Base-by-base conservation (phyloP, 805 yeast genomes). In the Saturnispora silvae region DNA sequence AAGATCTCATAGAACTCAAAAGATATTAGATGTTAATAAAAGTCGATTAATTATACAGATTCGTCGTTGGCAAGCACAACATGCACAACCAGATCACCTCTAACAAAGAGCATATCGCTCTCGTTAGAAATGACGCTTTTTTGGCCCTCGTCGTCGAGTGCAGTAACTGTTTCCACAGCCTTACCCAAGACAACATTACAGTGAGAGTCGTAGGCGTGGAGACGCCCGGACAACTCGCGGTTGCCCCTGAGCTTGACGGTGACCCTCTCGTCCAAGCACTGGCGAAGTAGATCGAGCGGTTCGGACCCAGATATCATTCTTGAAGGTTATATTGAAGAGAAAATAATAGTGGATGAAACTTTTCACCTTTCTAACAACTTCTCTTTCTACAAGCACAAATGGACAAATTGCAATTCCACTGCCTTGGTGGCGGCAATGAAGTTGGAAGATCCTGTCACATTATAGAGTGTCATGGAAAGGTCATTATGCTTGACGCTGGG, bases 401-500 rank as follows among this genome's bases (percentile, higher is more conserved):
- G 39, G 39, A 36, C 24, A 23, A 25, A 15, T 64, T 81, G 43
- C 74, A 73, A 54, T 92, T 92, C 63, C 74, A 82, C 43, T 87
- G 95, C 18, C 69, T 92, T 5, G 99, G 99, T 6, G 99, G 97
- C n/a, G 94, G 97, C 45, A 84, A 81, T 48, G 99, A 92, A 56
- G 99, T 92, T 5, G 99, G 99, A 3, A 64, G 99, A 42, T 84
- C 96, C 24, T 89, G 97, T 53, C 98, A 92, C 53, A 77, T 92
- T 31, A 65, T 92, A 23, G 87, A 82, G 47, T 92, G 81, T 60
- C 86, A 85, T 54, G 96, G 95, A 40, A 89, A 92, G 53, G 87
- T 89, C 4, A 79, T 92, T 34, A 92, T 92, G 98, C 58, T 92
- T 35, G 99, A 92, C 60, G 96, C 98, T 1, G 99, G 99, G 36